These are phyloP conservation scores for Gynochthodes officinalis DNA, from an alignment of 257 asterid species.

Conservation along the genomic window DNA sequence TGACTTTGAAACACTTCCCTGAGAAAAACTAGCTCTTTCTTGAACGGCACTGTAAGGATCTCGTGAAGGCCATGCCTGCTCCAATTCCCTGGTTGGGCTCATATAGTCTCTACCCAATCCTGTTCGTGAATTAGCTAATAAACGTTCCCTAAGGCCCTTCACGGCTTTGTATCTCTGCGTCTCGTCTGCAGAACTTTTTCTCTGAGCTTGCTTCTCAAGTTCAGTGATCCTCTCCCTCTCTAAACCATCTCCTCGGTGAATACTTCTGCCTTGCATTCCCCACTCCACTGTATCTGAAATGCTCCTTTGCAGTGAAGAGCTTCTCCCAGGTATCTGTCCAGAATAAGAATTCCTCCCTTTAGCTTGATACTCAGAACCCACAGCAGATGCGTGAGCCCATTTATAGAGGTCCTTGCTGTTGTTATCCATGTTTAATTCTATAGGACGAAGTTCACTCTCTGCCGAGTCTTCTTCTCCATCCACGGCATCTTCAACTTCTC, in stretches of 20 bases:
- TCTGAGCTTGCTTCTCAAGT: slow-evolving; percentile 47
- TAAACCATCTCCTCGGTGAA: slow-evolving; percentile 30
- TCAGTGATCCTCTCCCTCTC: slow-evolving; percentile 37
- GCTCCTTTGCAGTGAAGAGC: slow-evolving; percentile 55
- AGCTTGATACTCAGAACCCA: slow-evolving; percentile 31
- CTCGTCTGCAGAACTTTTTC: slow-evolving; percentile 48
- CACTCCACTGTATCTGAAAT: slow-evolving; percentile 61
- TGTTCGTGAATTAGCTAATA: slow-evolving; percentile 41
- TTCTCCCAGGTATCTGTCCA: slow-evolving; percentile 43
- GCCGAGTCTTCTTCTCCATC: slow-evolving; percentile 50
- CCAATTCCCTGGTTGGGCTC: slow-evolving; percentile 45
- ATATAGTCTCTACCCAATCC: slow-evolving; percentile 32
- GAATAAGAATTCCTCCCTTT: slow-evolving; percentile 46
- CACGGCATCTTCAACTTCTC: slow-evolving; percentile 46
- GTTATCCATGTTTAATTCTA: slow-evolving; percentile 50
- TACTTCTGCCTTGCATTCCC: slow-evolving; percentile 31
- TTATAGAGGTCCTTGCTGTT: slow-evolving; percentile 36
- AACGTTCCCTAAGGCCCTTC: slow-evolving; percentile 51
- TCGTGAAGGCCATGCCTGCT: slow-evolving; percentile 47
- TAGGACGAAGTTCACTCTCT: slow-evolving; percentile 69
- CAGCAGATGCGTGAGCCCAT: slow-evolving; percentile 34
- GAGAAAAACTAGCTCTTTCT: slow-evolving; percentile 33
- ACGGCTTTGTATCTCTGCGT: slow-evolving; percentile 42
- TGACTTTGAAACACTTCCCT: slow-evolving; percentile 44
- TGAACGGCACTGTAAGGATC: slow-evolving; percentile 33